Evolutionary conservation across 225 moss, liverwort and hornwort genomes (phyloP), one percentile per base, ranked within the genome.

Genomic region (Anthoceros angustus): DNA sequence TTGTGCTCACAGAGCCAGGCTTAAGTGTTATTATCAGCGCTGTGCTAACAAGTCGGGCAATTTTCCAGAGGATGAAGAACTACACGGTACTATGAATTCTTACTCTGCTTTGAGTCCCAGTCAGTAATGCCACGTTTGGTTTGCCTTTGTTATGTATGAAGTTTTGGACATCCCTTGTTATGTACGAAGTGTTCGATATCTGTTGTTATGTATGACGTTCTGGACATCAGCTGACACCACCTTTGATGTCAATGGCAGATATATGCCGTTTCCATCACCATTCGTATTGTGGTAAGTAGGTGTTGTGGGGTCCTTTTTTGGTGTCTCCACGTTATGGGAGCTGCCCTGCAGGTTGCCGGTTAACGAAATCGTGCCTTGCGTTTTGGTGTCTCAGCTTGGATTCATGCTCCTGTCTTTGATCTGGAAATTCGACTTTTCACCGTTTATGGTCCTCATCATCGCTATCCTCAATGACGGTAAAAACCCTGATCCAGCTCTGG

Each of bases 31-130:
- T 77, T 40, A 68, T 77, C 63, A 39, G 25, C 62, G 77, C 77
- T 24, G 74, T 77, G 38, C 70, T 77, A 16, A 77, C 77, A 0
- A 72, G 72, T 55, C 69, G 77, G 10, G 69, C 71, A 9, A 77
- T 77, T 62, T 77, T 77, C 16, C 77, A 77, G 62, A 67, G 77
- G 25, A 77, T 77, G 77, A 77, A 77, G 62, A 77, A 77, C 26
- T 77, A 77, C 26, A 77, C 77, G 7, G 75, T 75, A 42, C 32
- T 32, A 9, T 55, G 55, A 1, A 20, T 55, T 46, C 45, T 46
- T 1, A 46, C 32, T 32, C 4, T 32, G 32, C 2, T 32, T 32
- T 32, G 32, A 32, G 32, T 32, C 32, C 32, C 32, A 32, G 32
- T 32, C 4, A 32, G 32, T 32, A 32, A 32, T 32, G 32, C 32